A percentile compares a stretch with the other conserved stretches of the same genome.
These are phyloP conservation scores for Suillus brevipes DNA, from an alignment of 768 basidiomycete species.

Conservation along the genomic window DNA sequence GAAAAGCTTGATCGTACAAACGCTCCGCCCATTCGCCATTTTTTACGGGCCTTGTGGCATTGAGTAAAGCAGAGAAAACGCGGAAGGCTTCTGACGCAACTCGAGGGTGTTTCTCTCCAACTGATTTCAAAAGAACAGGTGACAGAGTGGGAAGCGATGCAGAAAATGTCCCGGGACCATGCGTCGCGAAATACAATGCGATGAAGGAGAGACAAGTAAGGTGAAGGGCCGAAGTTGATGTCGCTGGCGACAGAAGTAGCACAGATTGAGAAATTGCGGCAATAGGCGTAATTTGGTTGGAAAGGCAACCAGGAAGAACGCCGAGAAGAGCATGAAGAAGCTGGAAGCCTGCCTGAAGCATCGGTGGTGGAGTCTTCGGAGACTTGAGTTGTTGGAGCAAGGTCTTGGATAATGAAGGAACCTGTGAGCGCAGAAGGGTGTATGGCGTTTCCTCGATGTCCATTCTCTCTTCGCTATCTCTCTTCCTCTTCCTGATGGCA, in stretches of 20 bases:
- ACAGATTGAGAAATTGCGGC: slow-evolving; percentile 63
- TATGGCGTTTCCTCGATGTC: slow-evolving; percentile 73
- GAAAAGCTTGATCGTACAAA: slow-evolving; percentile 74
- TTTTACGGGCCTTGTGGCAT: slow-evolving; percentile 69
- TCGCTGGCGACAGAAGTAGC: slow-evolving; percentile 65
- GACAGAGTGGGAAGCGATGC: slow-evolving; percentile 65
- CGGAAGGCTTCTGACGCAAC: slow-evolving; percentile 87
- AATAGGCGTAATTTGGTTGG: slow-evolving; percentile 65
- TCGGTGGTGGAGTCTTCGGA: slow-evolving; percentile 71
- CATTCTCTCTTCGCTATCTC: slow-evolving; percentile 74
- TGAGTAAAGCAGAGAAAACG: slow-evolving; percentile 81
- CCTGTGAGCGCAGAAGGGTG: slow-evolving; percentile 69
- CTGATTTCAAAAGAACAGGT: slow-evolving; percentile 70
- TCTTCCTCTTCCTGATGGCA: slow-evolving; percentile 66
- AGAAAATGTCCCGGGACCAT: slow-evolving; percentile 56
- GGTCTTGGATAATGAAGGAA: slow-evolving; percentile 76
- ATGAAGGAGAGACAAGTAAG: slow-evolving; percentile 86
- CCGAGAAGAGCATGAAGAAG: slow-evolving; percentile 73
- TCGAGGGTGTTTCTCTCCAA: slow-evolving; percentile 84
- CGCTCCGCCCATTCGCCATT: slow-evolving; percentile 64
- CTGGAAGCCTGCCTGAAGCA: slow-evolving; percentile 83
- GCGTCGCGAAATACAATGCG: slow-evolving; percentile 74
- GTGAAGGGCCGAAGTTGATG: slow-evolving; percentile 80
- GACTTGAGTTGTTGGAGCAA: slow-evolving; percentile 85
- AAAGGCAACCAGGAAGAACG: slow-evolving; percentile 82